Conservation (phyloP, 768 basidiomycete genomes). For the Dendrothele bispora region DNA sequence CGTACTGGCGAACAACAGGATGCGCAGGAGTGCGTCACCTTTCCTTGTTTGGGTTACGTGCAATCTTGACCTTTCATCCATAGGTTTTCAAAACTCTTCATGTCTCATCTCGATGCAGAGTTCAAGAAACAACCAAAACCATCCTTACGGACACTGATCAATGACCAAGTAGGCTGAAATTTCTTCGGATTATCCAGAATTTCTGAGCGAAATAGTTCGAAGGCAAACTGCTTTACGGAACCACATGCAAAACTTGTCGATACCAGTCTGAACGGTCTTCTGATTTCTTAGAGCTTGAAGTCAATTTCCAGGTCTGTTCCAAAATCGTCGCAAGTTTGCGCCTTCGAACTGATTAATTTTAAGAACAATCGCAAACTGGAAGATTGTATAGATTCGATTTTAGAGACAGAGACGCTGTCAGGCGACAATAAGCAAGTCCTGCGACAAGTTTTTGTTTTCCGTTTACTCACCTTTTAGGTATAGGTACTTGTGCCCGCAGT, state of each 20-base stretch:
- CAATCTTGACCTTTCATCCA: conserved; percentile 5
- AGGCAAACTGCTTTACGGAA: conserved; percentile 81
- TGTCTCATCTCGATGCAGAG: conserved; percentile 84
- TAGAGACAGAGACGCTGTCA: conserved; percentile 70
- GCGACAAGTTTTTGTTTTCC: not conserved
- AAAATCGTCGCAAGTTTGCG: not conserved
- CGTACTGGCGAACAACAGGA: conserved; percentile 91
- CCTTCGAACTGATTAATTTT: conserved; percentile 19
- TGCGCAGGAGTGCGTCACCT: conserved; percentile 79
- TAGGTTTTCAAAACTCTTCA: conserved; percentile 94
- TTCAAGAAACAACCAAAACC: conserved; percentile 79
- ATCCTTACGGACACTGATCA: conserved; percentile 64
- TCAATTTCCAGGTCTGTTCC: conserved; percentile 68
- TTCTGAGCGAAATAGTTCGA: conserved; percentile 67
- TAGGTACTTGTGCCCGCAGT: conserved; percentile 82
- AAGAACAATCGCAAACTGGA: conserved; percentile 75
- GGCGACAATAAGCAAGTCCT: conserved; percentile 79
- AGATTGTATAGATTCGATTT: conserved; percentile 63
- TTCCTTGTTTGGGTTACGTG: conserved; percentile 17
- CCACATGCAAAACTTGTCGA: conserved; percentile 70
- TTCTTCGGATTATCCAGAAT: conserved; percentile 1
- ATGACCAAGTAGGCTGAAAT: conserved; percentile 55
- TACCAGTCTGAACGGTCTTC: conserved; percentile 65
- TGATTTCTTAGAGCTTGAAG: conserved; percentile 87
- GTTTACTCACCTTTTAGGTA: conserved; percentile 1